Evolutionary conservation across 2,329 filamentous ascomycete genomes (phyloP), one percentile per base, ranked within the genome.

Genomic region (Bipolaris cookei): DNA sequence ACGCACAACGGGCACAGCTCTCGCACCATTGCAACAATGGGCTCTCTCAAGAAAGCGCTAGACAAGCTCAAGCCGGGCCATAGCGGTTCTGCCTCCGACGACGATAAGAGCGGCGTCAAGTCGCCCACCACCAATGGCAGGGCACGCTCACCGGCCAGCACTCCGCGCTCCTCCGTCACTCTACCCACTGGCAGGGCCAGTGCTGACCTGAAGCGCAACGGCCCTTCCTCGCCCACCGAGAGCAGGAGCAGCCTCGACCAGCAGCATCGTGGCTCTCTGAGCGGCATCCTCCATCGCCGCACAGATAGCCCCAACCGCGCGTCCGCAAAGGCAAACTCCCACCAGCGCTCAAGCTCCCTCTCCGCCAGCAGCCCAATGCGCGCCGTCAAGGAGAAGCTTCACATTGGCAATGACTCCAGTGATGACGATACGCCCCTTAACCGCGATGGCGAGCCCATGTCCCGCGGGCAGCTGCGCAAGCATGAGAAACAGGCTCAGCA

Each of bases 381-480:
- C 6, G 71, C 69, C 7, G 67, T 79, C 61, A 76, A 74, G 57
- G 75, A 77, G 65, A 78, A 76, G 66, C 70, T 78, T 30, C 73
- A 75, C 60, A 65, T 79, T 50, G 72, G 67, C 35, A 65, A 67
- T 30, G 72, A 72, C 20, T 74, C 71, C 21, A 73, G 70, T 57
- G 74, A 75, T 8, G 65, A 66, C 32, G 71, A 74, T 42, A 43
- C 60, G 7, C 79, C 80, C 16, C 73, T 83, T 62, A 82, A 82
- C 69, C 74, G 80, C 43, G 79, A 82, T 21, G 81, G 80, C 51
- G 80, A 82, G 68, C 75, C 76, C 44, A 78, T 82, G 76, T 82
- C 79, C 60, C 77, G 76, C 56, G 80, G 81, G 60, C 81, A 83
- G 71, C 70, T 77, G 61, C 78, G 79, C 50, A 83, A 83, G 72